Base-by-base conservation (phyloP, 1,284 basidiomycete species). In the Trametes sp. region DNA sequence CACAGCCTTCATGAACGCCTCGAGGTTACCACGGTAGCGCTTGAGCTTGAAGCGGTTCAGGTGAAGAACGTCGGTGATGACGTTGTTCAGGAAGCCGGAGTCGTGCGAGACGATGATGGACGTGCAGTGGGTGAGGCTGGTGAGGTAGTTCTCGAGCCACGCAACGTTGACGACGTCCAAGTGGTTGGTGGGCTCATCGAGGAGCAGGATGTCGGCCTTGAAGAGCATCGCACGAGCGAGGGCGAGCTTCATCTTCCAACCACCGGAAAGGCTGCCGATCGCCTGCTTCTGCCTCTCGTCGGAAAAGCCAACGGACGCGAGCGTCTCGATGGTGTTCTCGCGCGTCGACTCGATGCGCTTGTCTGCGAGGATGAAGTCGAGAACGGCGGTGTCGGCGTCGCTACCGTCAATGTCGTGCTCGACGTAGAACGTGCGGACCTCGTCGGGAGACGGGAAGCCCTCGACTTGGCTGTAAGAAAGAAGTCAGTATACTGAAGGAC, bases 241-340 rank as follows among this genome's bases (percentile, higher is more conserved):
- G 33, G 97, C 98, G 69, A 99, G 91, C 88, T 98, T 98, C 98
- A 99, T 99, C 87, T 99, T 98, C 98, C 98, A 99, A 84, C 98
- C 98, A 87, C 98, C 98, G 53, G 97, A 99, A 59, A 99, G 84
- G 66, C 89, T 90, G 69, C 95, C 94, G 70, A 98, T 98, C 48
- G 94, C 82, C 70, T 93, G 84, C 71, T 81, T 82, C 82, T 98
- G 96, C 72, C 95, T 90, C 75, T 90, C 92, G 65, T 91, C 91
- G 68, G 82, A 88, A 87, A 98, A 98, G 69, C 96, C 96, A 77
- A 98, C 96, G 64, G 93, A 91, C 49, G 89, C 87, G 66, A 98
- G 90, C 59, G 93, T 94, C 77, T 89, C 85, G 62, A 90, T 80
- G 77, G 92, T 79, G 77, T 98, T 94, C 68, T 86, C 82, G 76